These are phyloP conservation scores for Termitomyces bulborhizus DNA, from an alignment of 768 basidiomycete genomes.

Conservation along the genomic window DNA sequence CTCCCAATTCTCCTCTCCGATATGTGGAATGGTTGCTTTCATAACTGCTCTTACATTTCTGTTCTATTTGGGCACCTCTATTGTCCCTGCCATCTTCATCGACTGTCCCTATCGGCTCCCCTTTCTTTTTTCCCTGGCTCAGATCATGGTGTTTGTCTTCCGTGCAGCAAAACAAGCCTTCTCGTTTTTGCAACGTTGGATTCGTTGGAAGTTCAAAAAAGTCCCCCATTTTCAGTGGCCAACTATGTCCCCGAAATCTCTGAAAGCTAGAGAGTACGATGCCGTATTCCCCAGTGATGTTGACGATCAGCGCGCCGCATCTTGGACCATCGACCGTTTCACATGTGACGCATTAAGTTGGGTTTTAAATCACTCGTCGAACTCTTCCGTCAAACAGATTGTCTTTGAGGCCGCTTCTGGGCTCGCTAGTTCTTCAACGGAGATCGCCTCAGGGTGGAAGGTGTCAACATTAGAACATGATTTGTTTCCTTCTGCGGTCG, in stretches of 20 bases:
- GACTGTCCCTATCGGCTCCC: background rate
- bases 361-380: background rate
- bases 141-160: background rate
- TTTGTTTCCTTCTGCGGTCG: background rate
- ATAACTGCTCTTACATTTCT: background rate
- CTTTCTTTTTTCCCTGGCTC: background rate
- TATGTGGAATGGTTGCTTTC: background rate
- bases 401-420: background rate
- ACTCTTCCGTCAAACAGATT: background rate
- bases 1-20: background rate
- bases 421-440: background rate
- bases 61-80: background rate
- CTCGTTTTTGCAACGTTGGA: no score
- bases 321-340: background rate
- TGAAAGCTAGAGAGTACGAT: background rate
- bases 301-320: no score
- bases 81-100: background rate
- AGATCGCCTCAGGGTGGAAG: no score
- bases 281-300: background rate
- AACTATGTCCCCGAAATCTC: background rate
- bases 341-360: background rate
- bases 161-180: no score
- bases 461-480: background rate
- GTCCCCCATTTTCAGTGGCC: background rate
- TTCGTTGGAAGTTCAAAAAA: background rate